A percentile compares a stretch with the other conserved stretches of the same genome.
Evolutionary conservation across 805 yeast genomes (phyloP).

Genomic region (Sporopachydermia lactativora): DNA sequence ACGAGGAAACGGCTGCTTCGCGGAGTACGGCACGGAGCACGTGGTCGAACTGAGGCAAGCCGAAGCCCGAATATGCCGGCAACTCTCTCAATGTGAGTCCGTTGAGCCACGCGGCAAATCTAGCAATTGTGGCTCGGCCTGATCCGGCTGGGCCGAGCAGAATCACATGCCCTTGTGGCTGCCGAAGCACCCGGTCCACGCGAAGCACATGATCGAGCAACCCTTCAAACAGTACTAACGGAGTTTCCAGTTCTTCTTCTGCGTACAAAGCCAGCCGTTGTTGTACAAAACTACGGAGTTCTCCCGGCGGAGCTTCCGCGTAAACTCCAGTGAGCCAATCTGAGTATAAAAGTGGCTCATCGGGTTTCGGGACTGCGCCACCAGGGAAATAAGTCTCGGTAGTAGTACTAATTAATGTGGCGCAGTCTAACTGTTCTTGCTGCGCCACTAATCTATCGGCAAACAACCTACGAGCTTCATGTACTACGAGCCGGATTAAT

Average conservation of each 20-base stretch:
- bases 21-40: slow-evolving; percentile 41
- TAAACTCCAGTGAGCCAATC: slow-evolving; percentile 62
- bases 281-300: slow-evolving; percentile 37
- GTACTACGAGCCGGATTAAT: slow-evolving; percentile 56
- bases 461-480: slow-evolving; percentile 70
- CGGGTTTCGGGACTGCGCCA: not conserved
- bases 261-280: slow-evolving; percentile 58
- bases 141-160: slow-evolving; percentile 71
- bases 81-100: slow-evolving; percentile 54
- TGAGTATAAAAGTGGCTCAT: slow-evolving; percentile 50
- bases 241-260: slow-evolving; percentile 60
- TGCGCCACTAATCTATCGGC: slow-evolving; percentile 48
- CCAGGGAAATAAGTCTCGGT: slow-evolving; percentile 26
- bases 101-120: slow-evolving; percentile 87
- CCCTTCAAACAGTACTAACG: slow-evolving; percentile 52
- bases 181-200: slow-evolving; percentile 69
- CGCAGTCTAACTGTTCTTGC: slow-evolving; percentile 27
- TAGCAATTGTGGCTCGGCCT: slow-evolving; percentile 64
- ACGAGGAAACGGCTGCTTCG: slow-evolving; percentile 38
- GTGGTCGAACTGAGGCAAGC: slow-evolving; percentile 50
- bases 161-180: slow-evolving; percentile 83
- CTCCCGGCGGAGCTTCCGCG: slow-evolving; percentile 34
- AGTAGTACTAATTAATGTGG: slow-evolving; percentile 9
- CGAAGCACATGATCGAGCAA: slow-evolving; percentile 62
- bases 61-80: slow-evolving; percentile 37